These are phyloP conservation scores for Dothidotthia symphoricarpi DNA, from an alignment of 2,329 filamentous ascomycete genomes.

Conservation along the genomic window DNA sequence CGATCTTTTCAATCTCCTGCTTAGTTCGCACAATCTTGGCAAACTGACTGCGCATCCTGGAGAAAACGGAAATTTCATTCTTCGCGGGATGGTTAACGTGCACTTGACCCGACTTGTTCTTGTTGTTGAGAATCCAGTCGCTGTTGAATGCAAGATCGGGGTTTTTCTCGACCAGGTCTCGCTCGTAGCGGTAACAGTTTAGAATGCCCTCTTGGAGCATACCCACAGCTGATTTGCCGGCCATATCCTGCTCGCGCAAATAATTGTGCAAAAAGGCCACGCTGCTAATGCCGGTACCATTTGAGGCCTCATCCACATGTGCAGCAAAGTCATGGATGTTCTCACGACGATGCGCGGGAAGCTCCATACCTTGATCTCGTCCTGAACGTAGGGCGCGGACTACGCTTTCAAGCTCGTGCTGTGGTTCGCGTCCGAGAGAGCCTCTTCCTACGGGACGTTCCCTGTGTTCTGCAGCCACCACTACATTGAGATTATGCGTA, in stretches of 20 bases:
- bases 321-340: conserved; percentile 27
- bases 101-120: neutral
- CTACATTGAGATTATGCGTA: conserved; percentile 54
- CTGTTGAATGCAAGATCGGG: conserved; percentile 9
- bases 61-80: conserved; percentile 3
- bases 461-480: conserved; percentile 18
- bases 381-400: conserved; percentile 22
- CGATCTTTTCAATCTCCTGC: conserved; percentile 13
- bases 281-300: conserved; percentile 19
- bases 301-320: conserved; percentile 19
- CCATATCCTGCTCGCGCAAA: conserved; percentile 19
- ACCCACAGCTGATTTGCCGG: conserved; percentile 22
- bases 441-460: conserved; percentile 14
- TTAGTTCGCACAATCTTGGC: conserved; percentile 4
- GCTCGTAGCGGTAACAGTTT: conserved; percentile 6
- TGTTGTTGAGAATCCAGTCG: too few relatives aligned
- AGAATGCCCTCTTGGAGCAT: conserved; percentile 13
- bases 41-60: conserved; percentile 3
- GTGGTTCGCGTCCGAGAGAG: conserved; percentile 23
- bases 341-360: conserved; percentile 29
- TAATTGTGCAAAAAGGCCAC: conserved; percentile 15
- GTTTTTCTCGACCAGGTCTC: conserved; percentile 9
- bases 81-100: conserved; percentile 7
- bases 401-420: conserved; percentile 32
- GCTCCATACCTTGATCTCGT: conserved; percentile 19